Percentiles rank a stretch among this genome's conserved stretches.
phyloP scores from a whole-genome alignment of 2,329 filamentous ascomycete genomes.

The Aspergillus fructus region DNA sequence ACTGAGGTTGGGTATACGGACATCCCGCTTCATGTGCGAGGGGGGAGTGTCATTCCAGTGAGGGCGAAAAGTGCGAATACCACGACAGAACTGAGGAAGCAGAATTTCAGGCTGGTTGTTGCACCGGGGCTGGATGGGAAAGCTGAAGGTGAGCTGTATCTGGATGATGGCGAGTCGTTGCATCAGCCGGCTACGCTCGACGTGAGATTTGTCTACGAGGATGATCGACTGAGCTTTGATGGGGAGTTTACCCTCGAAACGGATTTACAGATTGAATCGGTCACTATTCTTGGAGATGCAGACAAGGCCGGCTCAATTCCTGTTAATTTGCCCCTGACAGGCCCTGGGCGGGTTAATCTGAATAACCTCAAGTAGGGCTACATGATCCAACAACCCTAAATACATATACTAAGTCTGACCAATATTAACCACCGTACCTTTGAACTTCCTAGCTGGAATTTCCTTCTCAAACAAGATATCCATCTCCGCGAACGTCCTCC shows the following conservation, averaged over 20 bases:
- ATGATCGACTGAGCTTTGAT: background rate
- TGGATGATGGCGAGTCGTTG: constrained; percentile 3
- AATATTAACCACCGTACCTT: constrained; percentile 30
- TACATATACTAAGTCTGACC: background rate
- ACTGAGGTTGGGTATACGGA: constrained; percentile 48
- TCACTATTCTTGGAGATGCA: background rate
- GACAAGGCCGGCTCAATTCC: background rate
- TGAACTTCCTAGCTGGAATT: constrained; percentile 42
- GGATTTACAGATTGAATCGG: background rate
- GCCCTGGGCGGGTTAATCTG: background rate
- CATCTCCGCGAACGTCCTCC: constrained; percentile 42
- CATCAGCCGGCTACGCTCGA: background rate
- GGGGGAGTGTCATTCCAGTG: constrained; percentile 61
- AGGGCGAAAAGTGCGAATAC: constrained; percentile 56
- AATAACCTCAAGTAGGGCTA: background rate
- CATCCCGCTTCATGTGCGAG: constrained; percentile 64
- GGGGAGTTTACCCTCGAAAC: background rate
- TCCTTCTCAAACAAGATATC: constrained; percentile 31
- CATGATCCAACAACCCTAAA: background rate
- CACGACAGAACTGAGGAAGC: constrained; percentile 58
- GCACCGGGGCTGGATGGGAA: constrained; percentile 62
- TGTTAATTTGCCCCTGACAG: background rate
- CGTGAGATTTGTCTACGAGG: background rate
- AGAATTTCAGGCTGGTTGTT: constrained; percentile 70
- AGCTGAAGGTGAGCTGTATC: constrained; percentile 42